Evolutionary conservation across 2,329 filamentous ascomycete genomes (phyloP).

Genomic region (Aspergillus sp.): DNA sequence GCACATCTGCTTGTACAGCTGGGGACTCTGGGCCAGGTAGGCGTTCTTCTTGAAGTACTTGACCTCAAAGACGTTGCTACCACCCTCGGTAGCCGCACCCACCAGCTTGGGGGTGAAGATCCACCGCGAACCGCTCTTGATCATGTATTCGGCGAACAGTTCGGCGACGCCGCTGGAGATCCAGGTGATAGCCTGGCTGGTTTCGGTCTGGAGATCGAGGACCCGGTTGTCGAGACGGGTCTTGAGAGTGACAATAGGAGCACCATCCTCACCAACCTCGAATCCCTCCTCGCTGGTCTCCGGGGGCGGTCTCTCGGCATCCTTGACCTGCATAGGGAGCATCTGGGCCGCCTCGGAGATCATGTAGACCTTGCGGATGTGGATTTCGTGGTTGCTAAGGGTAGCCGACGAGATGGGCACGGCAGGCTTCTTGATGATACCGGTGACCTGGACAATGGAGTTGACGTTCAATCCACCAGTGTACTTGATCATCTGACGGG

Average conservation of each 20-base stretch:
- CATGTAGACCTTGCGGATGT: conserved; percentile 82
- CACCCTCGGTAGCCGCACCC: conserved; percentile 87
- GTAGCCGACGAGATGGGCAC: conserved; percentile 87
- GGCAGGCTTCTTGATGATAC: conserved; percentile 74
- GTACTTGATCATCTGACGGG: conserved; percentile 94
- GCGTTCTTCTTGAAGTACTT: conserved; percentile 86
- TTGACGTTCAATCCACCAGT: conserved; percentile 73
- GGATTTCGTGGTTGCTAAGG: conserved; percentile 79
- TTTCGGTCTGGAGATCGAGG: conserved; percentile 87
- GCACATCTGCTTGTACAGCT: conserved; percentile 70
- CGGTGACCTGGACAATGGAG: conserved; percentile 80
- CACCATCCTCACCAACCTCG: conserved; percentile 54
- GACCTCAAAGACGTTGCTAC: conserved; percentile 85
- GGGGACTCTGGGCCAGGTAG: conserved; percentile 65
- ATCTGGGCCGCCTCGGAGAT: conserved; percentile 65
- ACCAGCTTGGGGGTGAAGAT: conserved; percentile 91
- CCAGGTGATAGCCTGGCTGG: conserved; percentile 84
- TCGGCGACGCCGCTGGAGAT: conserved; percentile 67
- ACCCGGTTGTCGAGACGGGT: conserved; percentile 89
- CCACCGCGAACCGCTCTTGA: conserved; percentile 71
- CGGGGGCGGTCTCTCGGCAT: conserved; percentile 52
- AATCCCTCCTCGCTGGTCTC: conserved; percentile 49
- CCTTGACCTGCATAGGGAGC: conserved; percentile 62
- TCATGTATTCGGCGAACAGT: conserved; percentile 78
- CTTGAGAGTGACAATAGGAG: conserved; percentile 75